These are phyloP conservation scores for Calamus simplicifolius DNA, from an alignment of 176 grass and related monocot genomes.

Conservation along the genomic window DNA sequence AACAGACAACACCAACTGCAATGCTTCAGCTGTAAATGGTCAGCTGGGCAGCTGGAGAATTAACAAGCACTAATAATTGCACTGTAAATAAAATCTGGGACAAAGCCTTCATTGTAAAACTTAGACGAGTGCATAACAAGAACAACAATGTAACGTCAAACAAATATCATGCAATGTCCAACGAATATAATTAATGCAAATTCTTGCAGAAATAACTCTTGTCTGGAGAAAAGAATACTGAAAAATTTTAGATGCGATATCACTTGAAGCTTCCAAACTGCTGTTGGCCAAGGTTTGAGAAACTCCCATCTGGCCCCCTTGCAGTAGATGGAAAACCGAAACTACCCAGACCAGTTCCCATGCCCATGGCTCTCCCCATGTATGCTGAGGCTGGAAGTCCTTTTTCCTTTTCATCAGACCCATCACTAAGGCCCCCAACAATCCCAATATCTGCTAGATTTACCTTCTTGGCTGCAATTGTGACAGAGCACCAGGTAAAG, in stretches of 20 bases:
- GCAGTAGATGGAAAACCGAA: conserved; percentile 32
- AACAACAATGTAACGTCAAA: no score
- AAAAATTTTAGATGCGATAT: background rate
- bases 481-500: background rate
- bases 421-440: conserved; percentile 65
- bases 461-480: conserved; percentile 88
- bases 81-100: no score
- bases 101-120: no score
- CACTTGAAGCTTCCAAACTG: conserved; percentile 75
- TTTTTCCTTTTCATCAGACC: conserved; percentile 44
- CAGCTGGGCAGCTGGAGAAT: no score
- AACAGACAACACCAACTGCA: no score
- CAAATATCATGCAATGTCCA: no score
- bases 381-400: conserved; percentile 23
- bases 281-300: conserved; percentile 63
- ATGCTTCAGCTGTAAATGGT: no score
- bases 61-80: no score
- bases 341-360: conserved; percentile 39
- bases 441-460: conserved; percentile 82
- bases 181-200: no score
- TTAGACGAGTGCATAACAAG: no score
- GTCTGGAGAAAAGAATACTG: no score
- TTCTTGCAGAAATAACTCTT: no score
- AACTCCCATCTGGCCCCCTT: conserved; percentile 36
- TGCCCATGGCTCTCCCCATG: conserved; percentile 34